Conservation (phyloP, 768 basidiomycete genomes). For the Zangia roseola region DNA sequence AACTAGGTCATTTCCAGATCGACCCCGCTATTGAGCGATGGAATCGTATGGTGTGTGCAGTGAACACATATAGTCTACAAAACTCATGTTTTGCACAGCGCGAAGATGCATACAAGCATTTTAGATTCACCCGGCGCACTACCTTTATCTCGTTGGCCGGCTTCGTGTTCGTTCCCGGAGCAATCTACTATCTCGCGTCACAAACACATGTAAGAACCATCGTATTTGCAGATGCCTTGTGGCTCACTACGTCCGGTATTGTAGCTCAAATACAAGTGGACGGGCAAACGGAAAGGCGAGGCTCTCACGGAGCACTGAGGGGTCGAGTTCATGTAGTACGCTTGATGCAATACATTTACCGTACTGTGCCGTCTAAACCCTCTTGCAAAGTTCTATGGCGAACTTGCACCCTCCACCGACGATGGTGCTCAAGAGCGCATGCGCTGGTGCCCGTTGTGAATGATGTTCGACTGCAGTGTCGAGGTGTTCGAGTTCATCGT, state of each 20-base stretch:
- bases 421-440: conserved; percentile 83
- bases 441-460: conserved; percentile 87
- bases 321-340: background rate
- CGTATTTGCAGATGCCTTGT: conserved; percentile 16
- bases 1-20: conserved; percentile 17
- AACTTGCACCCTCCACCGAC: conserved; percentile 84
- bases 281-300: conserved; percentile 48
- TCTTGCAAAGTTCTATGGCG: conserved; percentile 88
- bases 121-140: conserved; percentile 73
- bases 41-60: conserved; percentile 52
- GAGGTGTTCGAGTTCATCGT: conserved; percentile 94
- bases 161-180: conserved; percentile 61
- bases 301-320: conserved; percentile 34
- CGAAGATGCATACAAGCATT: conserved; percentile 80
- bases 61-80: background rate
- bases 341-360: background rate
- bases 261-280: conserved; percentile 56
- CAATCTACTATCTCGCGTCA: conserved; percentile 46
- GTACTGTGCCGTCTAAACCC: conserved; percentile 45
- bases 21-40: conserved; percentile 67
- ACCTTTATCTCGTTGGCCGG: conserved; percentile 62
- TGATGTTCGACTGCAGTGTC: conserved; percentile 87
- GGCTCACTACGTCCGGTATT: conserved; percentile 3
- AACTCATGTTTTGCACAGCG: conserved; percentile 45
- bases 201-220: conserved; percentile 37